These are phyloP conservation scores for Medicago arabica DNA, from an alignment of 306 rosid species.

Conservation along the genomic window DNA sequence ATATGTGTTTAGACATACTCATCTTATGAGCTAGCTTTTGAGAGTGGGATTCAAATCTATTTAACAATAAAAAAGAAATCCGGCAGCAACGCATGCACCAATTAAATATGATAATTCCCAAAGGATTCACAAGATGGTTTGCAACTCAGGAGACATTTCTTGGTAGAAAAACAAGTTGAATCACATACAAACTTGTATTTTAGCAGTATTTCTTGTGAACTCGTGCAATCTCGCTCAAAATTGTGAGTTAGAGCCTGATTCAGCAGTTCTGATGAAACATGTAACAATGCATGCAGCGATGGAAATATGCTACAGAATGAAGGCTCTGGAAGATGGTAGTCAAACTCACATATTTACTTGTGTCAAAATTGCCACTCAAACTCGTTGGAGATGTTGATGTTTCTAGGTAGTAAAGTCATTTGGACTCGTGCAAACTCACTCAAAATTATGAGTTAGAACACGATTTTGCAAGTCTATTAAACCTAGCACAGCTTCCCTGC, in stretches of 20 bases:
- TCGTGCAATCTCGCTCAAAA: neutral
- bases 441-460: neutral
- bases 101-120: neutral
- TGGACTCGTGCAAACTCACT: neutral
- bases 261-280: neutral
- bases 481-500: slow-evolving; percentile 6
- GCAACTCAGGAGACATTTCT: neutral
- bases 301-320: neutral
- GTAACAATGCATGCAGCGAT: neutral
- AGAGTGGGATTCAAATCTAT: neutral
- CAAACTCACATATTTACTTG: neutral
- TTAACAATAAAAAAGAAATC: slow-evolving; percentile 14
- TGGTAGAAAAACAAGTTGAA: slow-evolving; percentile 5
- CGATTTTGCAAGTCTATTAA: neutral
- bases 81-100: neutral
- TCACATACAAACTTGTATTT: neutral
- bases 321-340: neutral
- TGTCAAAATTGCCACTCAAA: neutral
- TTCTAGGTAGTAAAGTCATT: neutral
- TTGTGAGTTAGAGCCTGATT: slow-evolving; percentile 3
- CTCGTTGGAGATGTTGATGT: neutral
- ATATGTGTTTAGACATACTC: neutral
- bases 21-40: neutral
- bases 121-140: slow-evolving; percentile 14
- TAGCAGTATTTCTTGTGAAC: neutral